Evolutionary conservation across 2,329 filamentous ascomycete species (phyloP), one percentile per base, ranked within the genome.

Genomic region (Massarina eburnea): DNA sequence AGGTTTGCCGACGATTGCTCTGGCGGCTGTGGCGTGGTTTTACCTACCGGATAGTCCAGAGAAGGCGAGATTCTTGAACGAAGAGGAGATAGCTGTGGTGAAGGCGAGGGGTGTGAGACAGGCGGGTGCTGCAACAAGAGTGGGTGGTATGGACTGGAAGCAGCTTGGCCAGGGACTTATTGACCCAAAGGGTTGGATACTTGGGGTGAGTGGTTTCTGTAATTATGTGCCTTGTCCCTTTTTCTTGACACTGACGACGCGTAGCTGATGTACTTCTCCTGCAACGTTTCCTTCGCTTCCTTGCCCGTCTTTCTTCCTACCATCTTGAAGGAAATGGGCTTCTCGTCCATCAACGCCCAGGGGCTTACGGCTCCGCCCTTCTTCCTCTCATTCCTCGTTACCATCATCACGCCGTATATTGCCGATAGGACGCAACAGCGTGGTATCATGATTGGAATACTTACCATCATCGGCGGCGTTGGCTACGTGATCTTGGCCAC

Each of bases 331-430:
- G 68, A 73, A 43, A 87, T 90, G 82, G 86, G 86, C 8, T 89
- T 85, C 68, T 80, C 78, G 0, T 72, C 77, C 12, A 78, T 89
- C 49, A 75, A 83, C 46, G 83, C 87, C 0, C 86, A 91, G 67
- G 87, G 86, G 1, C 76, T 91, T 10, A 85, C 84, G 1, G 85
- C 85, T 0, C 86, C 86, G 1, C 85, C 86, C 0, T 89, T 86
- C 65, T 81, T 89, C 55, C 67, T 86, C 14, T 78, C 84, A 1
- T 88, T 86, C 61, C 55, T 86, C 10, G 68, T 83, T 18, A 85
- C 82, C 35, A 77, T 89, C 48, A 57, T 61, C 8, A 80, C 80
- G 1, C 83, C 83, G 4, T 86, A 76, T 63, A 63, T 88, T 27
- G 84, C 85, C n/a, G 86, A 89, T 70, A 76, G 76, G 12, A 76